Evolutionary conservation across 257 asterid genomes (phyloP), one percentile per base, ranked within the genome.

Genomic region (Cynanchum wilfordii): DNA sequence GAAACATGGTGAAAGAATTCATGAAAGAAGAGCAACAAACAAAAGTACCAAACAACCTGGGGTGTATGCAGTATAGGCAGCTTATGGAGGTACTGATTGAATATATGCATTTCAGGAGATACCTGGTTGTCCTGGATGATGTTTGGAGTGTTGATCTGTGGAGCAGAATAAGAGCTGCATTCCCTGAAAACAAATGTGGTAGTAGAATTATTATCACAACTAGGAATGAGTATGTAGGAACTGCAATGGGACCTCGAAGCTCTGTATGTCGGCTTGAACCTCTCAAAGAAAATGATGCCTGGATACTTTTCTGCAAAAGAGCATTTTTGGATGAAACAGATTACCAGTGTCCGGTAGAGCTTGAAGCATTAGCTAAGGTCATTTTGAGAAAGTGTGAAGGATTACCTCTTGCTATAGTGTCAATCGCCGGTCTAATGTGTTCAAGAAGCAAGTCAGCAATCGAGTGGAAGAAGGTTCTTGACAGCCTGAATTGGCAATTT

Each of bases 151-250:
- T 45, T 0, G 79, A 71, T 40, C 74, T 81, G 25, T 84, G 83
- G 87, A 77, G 79, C n/a, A 6, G 11, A 36, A 42, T 89, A 10
- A 76, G 73, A 40, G 63, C 67, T 24, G 85, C 83, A 9, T 73
- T 89, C 17, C 88, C 95, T 0, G 72, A 82, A 36, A 60, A 77
- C 33, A 36, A 16, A 20, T 13, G 72, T 13, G 82, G 90, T 24
- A 82, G 92, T 67, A 80, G 92, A 77, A 54, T 89, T 7, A 49
- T 89, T 25, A 65, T 87, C 66, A 85, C 90, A 5, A 85, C 90
- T 0, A 69, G 85, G 70, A 67, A 73, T 38, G 71, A 74, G 5
- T 66, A 70, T 60, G 71, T 83, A 29, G 87, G 89, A 25, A 52
- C 79, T 5, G 56, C 83, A 20, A 73, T 72, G 33, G 79, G 83